Evolutionary conservation across 2,329 filamentous ascomycete species (phyloP).

Genomic region (Rutstroemia sp.): DNA sequence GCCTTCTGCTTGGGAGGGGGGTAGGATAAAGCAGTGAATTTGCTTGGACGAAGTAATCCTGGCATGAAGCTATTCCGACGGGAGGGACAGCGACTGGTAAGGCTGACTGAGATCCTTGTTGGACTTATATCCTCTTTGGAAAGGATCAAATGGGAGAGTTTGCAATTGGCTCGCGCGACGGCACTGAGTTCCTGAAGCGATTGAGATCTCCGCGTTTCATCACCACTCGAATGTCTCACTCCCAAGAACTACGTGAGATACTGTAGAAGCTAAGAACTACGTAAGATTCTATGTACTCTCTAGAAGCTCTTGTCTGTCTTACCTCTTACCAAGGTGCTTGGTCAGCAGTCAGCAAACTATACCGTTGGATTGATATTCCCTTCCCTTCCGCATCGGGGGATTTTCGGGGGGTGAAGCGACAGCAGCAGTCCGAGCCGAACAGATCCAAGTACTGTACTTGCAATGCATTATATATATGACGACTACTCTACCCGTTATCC

Average conservation of each 20-base stretch:
- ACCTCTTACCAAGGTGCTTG: background rate
- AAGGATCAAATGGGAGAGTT: background rate
- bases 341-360: background rate
- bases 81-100: conserved; percentile 9
- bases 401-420: background rate
- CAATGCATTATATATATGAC: too few relatives aligned
- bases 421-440: background rate
- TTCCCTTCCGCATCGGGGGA: background rate
- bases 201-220: conserved; percentile 5
- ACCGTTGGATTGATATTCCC: too few relatives aligned
- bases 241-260: background rate
- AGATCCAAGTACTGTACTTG: too few relatives aligned
- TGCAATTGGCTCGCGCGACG: background rate
- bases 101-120: conserved; percentile 9
- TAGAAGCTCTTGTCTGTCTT: background rate
- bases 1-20: background rate
- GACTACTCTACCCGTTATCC: too few relatives aligned
- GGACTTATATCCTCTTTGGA: background rate
- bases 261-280: too few relatives aligned
- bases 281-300: too few relatives aligned
- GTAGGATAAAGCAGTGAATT: too few relatives aligned
- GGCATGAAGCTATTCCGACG: background rate
- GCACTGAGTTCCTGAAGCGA: background rate
- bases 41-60: background rate
- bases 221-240: background rate